Conservation (phyloP, 202 grass and related monocot genomes). For the Cymbopogon flexuosus region DNA sequence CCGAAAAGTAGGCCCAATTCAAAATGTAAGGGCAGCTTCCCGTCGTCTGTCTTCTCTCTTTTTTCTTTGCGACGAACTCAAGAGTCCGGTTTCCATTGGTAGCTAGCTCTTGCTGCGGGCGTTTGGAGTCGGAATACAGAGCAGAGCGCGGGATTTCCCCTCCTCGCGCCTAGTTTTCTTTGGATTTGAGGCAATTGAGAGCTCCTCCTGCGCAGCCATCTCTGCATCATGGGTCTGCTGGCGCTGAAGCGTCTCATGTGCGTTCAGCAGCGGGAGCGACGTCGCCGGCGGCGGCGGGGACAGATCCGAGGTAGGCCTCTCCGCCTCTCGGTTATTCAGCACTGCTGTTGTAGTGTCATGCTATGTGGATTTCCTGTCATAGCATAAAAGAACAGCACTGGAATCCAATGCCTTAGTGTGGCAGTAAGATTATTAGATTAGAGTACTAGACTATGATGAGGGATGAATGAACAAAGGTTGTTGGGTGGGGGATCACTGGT, state of each 20-base stretch:
- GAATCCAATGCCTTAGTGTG: not conserved
- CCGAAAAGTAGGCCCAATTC: not conserved
- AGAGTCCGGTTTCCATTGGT: too few species aligned
- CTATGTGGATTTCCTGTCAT: not conserved
- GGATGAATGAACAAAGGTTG: not conserved
- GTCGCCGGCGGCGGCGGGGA: too few species aligned
- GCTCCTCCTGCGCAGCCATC: not conserved
- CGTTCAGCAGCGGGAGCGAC: not conserved
- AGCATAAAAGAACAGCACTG: not conserved
- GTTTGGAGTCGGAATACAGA: not conserved
- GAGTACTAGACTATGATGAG: not conserved
- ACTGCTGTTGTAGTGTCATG: too few species aligned
- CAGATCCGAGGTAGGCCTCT: not conserved
- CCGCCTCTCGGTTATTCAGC: not conserved
- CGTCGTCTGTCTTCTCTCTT: too few species aligned
- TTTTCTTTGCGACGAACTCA: too few species aligned
- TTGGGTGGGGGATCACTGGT: not conserved
- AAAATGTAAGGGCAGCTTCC: not conserved
- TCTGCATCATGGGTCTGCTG: not conserved
- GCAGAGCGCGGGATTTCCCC: not conserved
- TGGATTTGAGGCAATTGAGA: not conserved
- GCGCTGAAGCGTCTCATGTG: not conserved
- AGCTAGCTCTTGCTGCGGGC: too few species aligned
- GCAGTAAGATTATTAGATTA: not conserved
- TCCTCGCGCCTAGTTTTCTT: too few species aligned